These are phyloP conservation scores for Salix viminalis DNA, from an alignment of 345 rosid genomes.

Conservation along the genomic window DNA sequence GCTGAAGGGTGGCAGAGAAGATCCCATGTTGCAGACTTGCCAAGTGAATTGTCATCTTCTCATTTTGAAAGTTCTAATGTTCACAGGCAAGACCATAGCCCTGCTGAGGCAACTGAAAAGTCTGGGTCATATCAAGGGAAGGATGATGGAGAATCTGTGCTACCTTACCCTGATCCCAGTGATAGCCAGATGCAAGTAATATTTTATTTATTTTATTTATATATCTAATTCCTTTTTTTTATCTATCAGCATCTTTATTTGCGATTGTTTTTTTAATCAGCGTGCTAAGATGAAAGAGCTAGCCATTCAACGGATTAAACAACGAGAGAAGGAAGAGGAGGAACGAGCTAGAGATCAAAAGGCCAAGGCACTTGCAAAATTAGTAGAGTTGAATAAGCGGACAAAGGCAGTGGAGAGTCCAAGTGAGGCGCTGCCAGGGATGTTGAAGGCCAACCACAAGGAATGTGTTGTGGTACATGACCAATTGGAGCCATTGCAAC, in stretches of 20 bases:
- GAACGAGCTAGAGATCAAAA: conserved; percentile 81
- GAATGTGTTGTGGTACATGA: not conserved
- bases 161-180: conserved; percentile 34
- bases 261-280: conserved; percentile 33
- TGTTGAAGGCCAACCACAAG: conserved; percentile 16
- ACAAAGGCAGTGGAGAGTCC: conserved; percentile 44
- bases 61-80: conserved; percentile 40
- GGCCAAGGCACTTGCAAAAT: conserved; percentile 80
- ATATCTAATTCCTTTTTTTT: not conserved
- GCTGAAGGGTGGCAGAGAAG: conserved; percentile 55
- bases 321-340: conserved; percentile 80
- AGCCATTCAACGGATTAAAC: conserved; percentile 66
- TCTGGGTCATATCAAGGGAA: conserved; percentile 33
- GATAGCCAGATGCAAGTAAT: conserved; percentile 55
- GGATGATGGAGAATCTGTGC: conserved; percentile 39
- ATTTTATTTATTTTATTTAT: conserved; percentile 2
- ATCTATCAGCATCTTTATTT: not conserved
- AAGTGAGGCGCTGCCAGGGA: conserved; percentile 28
- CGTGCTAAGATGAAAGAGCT: conserved; percentile 68
- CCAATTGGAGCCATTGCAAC: conserved; percentile 19
- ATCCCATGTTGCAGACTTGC: conserved; percentile 32
- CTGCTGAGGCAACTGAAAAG: conserved; percentile 33
- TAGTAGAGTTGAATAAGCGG: conserved; percentile 81
- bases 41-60: conserved; percentile 24
- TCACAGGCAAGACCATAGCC: conserved; percentile 30